Base-by-base conservation (phyloP, 495 filamentous ascomycete species). In the Xylaria palmicola region DNA sequence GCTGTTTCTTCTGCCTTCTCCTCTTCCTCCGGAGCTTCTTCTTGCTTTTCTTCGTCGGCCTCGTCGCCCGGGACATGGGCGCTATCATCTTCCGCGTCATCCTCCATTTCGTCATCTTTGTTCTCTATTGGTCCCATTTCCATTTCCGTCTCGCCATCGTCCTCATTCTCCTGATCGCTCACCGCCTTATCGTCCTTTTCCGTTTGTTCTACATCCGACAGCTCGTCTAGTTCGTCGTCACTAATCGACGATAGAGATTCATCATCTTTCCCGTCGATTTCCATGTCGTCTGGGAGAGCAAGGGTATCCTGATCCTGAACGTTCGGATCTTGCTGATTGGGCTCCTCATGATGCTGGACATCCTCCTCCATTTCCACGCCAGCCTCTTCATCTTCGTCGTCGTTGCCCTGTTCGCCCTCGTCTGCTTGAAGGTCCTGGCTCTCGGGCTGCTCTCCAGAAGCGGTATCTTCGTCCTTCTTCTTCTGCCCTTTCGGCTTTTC, bases 331-430 rank as follows among this genome's bases (percentile, higher is more conserved):
- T 83, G 81, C 20, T 82, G 84, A 41, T 86, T 86, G 27, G 79
- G 74, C 48, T 86, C 85, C 51, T 83, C 81, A 45, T 89, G 84
- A 54, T 86, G 78, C 22, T 91, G 86, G 50, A 88, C 83, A 63
- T 96, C 90, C 61, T 93, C 86, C 2, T 87, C 80, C 71, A 93
- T 86, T 22, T 85, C 83, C 19, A 86, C 84, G 19, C 84, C 83
- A 36, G 79, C 76, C n/a, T 78, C 74, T 2, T 76, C 78, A 9
- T 85, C 79, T 9, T 84, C 73, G 13, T 81, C 77, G 39, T 86
- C 82, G 29, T 75, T 69, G 8, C 80, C 78, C 22, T 83, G 77
- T 12, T 83, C 65, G 8, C 71, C 72, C 34, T 81, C 79, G 26
- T 85, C 78, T 41, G 76, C 70, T 9, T 74, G 75, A 6, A 81